Conservation (phyloP, 108 stramenopile genomes). For the Pseudonitzschia delicatissima region DNA sequence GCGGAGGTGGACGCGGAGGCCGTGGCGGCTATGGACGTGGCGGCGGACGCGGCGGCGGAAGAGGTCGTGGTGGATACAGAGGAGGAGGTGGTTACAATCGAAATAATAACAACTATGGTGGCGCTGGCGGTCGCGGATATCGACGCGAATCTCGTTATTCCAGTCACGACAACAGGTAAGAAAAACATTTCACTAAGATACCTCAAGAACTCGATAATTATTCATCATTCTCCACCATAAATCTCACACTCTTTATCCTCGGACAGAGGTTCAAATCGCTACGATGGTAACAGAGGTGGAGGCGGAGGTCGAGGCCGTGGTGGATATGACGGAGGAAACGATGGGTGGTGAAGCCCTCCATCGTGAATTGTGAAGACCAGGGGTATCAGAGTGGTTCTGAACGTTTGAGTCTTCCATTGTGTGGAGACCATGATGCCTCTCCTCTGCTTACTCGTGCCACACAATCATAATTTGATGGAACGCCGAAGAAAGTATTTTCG, state of each 20-base stretch:
- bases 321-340: constrained; percentile 14
- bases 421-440: neutral
- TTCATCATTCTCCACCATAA: neutral
- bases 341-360: constrained; percentile 20
- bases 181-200: too few species aligned
- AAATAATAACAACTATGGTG: constrained; percentile 7
- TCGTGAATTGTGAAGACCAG: neutral
- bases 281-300: neutral
- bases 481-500: too few species aligned
- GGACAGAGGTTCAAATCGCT: constrained; percentile 9
- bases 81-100: constrained; percentile 23
- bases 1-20: constrained; percentile 45
- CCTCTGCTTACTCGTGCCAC: too few species aligned
- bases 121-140: constrained; percentile 24
- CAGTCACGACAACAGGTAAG: constrained; percentile 19
- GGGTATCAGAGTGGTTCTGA: neutral
- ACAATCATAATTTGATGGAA: too few species aligned
- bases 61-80: constrained; percentile 33
- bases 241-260: neutral
- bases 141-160: constrained; percentile 25
- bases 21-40: constrained; percentile 35
- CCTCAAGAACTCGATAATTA: neutral
- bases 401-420: neutral
- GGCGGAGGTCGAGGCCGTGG: constrained; percentile 17
- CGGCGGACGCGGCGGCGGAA: neutral